Conservation (phyloP, 805 yeast genomes). For the Candida tammaniensis region DNA sequence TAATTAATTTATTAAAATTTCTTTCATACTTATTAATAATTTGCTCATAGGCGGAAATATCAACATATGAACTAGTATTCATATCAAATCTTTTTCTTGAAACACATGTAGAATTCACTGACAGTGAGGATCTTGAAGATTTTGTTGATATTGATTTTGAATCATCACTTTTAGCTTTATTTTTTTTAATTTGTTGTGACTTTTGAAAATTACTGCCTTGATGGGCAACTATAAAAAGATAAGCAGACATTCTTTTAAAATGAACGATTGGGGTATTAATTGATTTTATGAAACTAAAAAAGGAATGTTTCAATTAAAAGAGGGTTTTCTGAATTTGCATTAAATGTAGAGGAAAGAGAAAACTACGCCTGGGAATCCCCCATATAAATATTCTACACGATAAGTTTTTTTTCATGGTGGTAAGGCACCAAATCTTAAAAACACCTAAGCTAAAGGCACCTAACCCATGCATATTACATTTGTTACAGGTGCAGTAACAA, state of each 20-base stretch:
- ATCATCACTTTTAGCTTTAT: constrained; percentile 8
- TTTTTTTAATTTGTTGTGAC: not conserved
- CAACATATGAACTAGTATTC: constrained; percentile 8
- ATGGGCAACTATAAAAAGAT: constrained; percentile 12
- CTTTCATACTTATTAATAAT: constrained; percentile 6
- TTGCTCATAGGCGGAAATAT: constrained; percentile 4
- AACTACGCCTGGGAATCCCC: too few relatives aligned
- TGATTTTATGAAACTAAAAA: not conserved
- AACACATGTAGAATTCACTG: constrained; percentile 5
- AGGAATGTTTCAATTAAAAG: too few relatives aligned
- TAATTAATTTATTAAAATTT: constrained; percentile 3
- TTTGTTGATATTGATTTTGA: constrained; percentile 9
- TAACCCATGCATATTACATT: too few relatives aligned
- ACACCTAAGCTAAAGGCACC: too few relatives aligned
- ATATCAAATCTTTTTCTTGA: constrained; percentile 9
- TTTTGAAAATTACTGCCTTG: constrained; percentile 8
- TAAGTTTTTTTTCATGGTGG: too few relatives aligned
- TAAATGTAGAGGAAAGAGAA: too few relatives aligned
- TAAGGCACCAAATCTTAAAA: too few relatives aligned
- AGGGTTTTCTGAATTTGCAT: too few relatives aligned
- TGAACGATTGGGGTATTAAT: not conserved
- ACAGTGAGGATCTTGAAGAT: constrained; percentile 9
- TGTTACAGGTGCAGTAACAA: too few relatives aligned
- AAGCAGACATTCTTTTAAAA: constrained; percentile 12
- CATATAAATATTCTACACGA: too few relatives aligned